Base-by-base conservation (phyloP, 1,284 basidiomycete species). In the Ganoderma meredithae region DNA sequence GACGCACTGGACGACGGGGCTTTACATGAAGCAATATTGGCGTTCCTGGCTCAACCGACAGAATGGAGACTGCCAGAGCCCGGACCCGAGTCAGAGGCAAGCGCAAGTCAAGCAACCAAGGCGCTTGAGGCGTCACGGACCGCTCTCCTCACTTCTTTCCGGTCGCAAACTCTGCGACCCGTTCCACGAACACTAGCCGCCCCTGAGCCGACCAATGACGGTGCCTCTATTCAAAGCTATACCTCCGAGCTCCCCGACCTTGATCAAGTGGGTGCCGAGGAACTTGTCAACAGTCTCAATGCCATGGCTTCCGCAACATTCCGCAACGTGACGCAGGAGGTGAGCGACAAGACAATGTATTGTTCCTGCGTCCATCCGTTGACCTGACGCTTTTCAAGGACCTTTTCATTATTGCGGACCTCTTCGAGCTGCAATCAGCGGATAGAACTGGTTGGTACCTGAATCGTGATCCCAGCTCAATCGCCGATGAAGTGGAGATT, bases 401-500 rank as follows among this genome's bases (percentile, higher is more conserved):
- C 78, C 81, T 95, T 47, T 90, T 92, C 73, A 83, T 89, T 60
- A 88, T 91, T 19, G 85, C 88, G 4, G 93, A 95, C 76, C 80
- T 94, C 22, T 83, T 95, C 17, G 93, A 95, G 77, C 86, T 92
- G 0, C 93, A 95, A 77, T 90, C 87, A 5, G 86, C 87, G 19
- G 93, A 95, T 76, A 86, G 88, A 43, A 89, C 87, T 3, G 93
- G 91, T 1, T 95, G 93, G 93, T 92, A 92, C 79, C 81, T 85
- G 10, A 72, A 81, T 44, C 83, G 87, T 67, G 92, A 94, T 40
- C 76, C 80, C 0, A 79, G 77, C 41, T 79, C 83, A 1, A 76
- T 82, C 52, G 85, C 88, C 17, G 93, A 92, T 60, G 80, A 85
- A 6, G 82, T 90, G 22, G 91, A 94, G 70, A 89, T 95, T 58